Percentiles rank a stretch among this genome's conserved stretches.
phyloP scores from a whole-genome alignment of 2,329 filamentous ascomycete genomes.

The Aureobasidium zeae region DNA sequence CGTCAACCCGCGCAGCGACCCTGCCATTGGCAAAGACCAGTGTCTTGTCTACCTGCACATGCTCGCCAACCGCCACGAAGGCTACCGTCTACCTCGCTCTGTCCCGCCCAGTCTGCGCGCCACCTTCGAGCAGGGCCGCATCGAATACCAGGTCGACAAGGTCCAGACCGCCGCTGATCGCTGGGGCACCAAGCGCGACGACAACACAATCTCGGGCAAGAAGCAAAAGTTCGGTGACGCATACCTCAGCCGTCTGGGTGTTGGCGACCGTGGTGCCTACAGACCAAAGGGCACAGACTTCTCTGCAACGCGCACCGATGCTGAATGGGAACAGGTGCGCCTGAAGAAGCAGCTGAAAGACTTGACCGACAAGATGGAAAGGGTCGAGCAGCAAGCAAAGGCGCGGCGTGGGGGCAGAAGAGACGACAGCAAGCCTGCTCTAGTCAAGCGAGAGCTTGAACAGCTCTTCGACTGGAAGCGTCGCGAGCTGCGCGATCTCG shows the following conservation, averaged over 20 bases:
- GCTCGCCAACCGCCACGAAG: slow-evolving; percentile 89
- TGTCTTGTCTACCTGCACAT: slow-evolving; percentile 93
- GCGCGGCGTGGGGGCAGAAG: slow-evolving; percentile 40
- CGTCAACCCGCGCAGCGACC: slow-evolving; percentile 78
- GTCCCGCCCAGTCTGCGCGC: slow-evolving; percentile 85
- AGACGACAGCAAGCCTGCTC: slow-evolving; percentile 71
- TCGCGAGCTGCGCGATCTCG: slow-evolving; percentile 63
- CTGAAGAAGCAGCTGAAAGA: slow-evolving; percentile 87
- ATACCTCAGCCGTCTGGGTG: slow-evolving; percentile 81
- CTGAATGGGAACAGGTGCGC: slow-evolving; percentile 94
- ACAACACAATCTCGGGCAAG: slow-evolving; percentile 71
- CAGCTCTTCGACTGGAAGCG: slow-evolving; percentile 93
- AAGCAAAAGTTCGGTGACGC: slow-evolving; percentile 98
- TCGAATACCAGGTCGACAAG: slow-evolving; percentile 88
- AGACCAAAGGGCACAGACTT: slow-evolving; percentile 85
- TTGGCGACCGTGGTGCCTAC: slow-evolving; percentile 65
- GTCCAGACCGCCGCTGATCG: slow-evolving; percentile 53
- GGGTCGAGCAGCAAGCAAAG: slow-evolving; percentile 62
- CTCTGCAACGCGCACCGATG: slow-evolving; percentile 68
- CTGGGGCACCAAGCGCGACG: slow-evolving; percentile 71
- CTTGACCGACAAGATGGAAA: slow-evolving; percentile 76
- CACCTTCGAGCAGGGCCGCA: slow-evolving; percentile 90
- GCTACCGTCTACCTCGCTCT: slow-evolving; percentile 82
- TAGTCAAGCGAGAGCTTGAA: slow-evolving; percentile 90
- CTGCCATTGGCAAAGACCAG: slow-evolving; percentile 88